phyloP scores from a whole-genome alignment of 768 basidiomycete genomes.

The Brasilioporus rufonigricans region DNA sequence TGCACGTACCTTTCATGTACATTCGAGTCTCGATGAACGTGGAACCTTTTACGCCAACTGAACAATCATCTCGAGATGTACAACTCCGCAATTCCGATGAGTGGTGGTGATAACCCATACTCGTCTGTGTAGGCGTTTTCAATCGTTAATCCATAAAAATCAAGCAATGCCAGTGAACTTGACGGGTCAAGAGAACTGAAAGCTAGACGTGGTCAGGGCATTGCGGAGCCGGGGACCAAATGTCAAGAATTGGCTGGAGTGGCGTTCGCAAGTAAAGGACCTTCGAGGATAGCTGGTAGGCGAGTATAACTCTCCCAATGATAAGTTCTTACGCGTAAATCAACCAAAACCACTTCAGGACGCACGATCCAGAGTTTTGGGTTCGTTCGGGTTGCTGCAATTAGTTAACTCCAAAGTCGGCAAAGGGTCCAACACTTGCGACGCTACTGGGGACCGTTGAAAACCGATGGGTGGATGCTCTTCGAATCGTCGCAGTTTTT shows the following conservation, averaged over 20 bases:
- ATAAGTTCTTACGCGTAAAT: background rate
- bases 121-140: background rate
- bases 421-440: background rate
- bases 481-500: too few relatives aligned
- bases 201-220: too few relatives aligned
- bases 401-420: background rate
- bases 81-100: too few relatives aligned
- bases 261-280: background rate
- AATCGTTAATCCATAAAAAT: background rate
- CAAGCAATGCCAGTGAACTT: background rate
- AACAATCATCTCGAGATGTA: background rate
- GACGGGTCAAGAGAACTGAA: background rate
- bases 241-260: background rate
- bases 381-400: background rate
- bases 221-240: background rate
- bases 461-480: too few relatives aligned
- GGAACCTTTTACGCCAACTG: background rate
- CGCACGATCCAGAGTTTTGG: background rate
- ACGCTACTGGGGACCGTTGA: background rate
- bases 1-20: background rate
- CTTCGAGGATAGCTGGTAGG: background rate
- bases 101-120: background rate
- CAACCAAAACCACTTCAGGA: background rate
- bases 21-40: background rate
- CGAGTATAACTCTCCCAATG: slow-evolving; percentile 1